phyloP scores from a whole-genome alignment of 2,329 filamentous ascomycete genomes.

The Acrocalymma vagum region DNA sequence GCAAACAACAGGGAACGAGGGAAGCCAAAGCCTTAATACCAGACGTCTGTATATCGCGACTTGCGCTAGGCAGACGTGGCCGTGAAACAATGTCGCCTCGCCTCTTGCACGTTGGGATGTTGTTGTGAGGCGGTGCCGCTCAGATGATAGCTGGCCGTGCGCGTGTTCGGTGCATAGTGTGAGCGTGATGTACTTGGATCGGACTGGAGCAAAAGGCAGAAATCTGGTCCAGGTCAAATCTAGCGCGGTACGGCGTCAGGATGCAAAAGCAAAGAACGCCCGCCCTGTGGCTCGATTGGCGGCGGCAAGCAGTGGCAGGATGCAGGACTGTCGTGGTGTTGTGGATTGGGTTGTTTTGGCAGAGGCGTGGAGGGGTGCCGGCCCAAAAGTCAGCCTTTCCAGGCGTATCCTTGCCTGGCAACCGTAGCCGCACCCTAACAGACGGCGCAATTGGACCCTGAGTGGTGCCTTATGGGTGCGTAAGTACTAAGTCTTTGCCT shows the following conservation, averaged over 20 bases:
- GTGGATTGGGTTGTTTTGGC: conserved; percentile 28
- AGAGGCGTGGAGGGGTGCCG: conserved; percentile 19
- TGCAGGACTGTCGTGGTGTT: conserved; percentile 26
- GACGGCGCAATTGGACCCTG: neutral
- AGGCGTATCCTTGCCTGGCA: conserved; percentile 10
- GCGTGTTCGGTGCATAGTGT: neutral
- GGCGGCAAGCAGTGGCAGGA: no score
- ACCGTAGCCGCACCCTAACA: neutral
- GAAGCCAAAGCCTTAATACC: conserved; percentile 12
- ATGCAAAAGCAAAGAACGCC: conserved; percentile 16
- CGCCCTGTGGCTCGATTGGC: conserved; percentile 22
- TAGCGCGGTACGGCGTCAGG: conserved; percentile 30
- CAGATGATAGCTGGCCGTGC: conserved; percentile 31
- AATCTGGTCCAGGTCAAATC: conserved; percentile 21
- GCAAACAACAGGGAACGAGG: neutral
- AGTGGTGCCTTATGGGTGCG: conserved; percentile 1
- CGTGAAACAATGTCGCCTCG: conserved; percentile 12
- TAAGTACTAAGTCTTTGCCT: no score
- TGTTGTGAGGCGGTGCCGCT: conserved; percentile 40
- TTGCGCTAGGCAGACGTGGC: conserved; percentile 31
- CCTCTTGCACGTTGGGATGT: conserved; percentile 23
- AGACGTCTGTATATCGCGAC: neutral
- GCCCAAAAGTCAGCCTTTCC: conserved; percentile 18
- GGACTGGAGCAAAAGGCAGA: conserved; percentile 9
- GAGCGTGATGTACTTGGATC: no score